Evolutionary conservation across 1,284 basidiomycete species (phyloP).

Genomic region (Wallemia ichthyophaga): DNA sequence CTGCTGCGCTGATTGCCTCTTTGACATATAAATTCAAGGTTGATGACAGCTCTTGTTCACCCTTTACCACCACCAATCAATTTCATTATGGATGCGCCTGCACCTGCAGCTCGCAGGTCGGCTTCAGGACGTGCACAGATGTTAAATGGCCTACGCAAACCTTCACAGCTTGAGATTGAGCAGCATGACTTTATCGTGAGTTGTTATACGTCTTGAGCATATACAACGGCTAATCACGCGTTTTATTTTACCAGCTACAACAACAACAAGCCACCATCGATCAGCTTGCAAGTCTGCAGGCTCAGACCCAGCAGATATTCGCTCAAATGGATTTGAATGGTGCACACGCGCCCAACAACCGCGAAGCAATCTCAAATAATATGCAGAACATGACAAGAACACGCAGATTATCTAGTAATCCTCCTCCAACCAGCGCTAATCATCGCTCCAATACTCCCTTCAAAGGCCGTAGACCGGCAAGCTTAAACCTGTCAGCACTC

Average conservation of each 20-base stretch:
- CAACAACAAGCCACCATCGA: not conserved
- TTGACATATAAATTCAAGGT: not conserved
- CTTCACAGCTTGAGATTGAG: not conserved
- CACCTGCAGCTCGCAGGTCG: not conserved
- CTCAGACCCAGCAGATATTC: not conserved
- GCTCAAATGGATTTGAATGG: not conserved
- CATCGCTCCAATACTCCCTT: not conserved
- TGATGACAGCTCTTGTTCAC: not conserved
- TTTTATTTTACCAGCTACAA: not conserved
- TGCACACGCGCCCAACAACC: not conserved
- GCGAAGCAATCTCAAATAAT: not conserved
- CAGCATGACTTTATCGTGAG: not conserved
- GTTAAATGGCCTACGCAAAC: not conserved
- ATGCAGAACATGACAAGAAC: not conserved
- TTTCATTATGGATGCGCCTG: not conserved
- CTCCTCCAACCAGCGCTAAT: not conserved
- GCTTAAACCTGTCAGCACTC: not conserved
- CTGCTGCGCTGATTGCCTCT: not conserved
- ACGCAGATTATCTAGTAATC: not conserved
- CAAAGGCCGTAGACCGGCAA: not conserved
- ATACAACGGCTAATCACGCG: not conserved
- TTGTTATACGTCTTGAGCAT: not conserved
- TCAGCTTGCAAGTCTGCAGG: not conserved
- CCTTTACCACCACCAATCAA: not conserved
- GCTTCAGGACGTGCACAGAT: not conserved